These are phyloP conservation scores for Drosera spatulata DNA, from an alignment of 179 eudicot genomes.

Conservation along the genomic window DNA sequence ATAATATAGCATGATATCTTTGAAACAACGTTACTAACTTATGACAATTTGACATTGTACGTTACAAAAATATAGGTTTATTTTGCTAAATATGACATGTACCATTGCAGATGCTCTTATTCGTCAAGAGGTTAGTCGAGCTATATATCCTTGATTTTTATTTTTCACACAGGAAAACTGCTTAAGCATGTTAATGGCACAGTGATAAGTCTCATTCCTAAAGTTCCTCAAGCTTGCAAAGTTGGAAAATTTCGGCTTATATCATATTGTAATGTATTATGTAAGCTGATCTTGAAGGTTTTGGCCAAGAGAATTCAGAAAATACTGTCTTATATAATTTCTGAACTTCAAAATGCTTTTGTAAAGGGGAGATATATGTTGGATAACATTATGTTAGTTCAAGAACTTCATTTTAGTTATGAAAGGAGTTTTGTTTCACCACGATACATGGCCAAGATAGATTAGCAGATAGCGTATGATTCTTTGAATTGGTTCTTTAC, in stretches of 20 bases:
- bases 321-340: neutral
- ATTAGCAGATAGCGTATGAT: conserved; percentile 3
- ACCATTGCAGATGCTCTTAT: too few species aligned
- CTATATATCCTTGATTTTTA: too few species aligned
- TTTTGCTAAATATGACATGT: too few species aligned
- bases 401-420: neutral
- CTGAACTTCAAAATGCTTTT: neutral
- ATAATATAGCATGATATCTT: too few species aligned
- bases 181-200: neutral
- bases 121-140: too few species aligned
- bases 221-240: neutral
- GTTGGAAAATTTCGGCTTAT: conserved; percentile 1
- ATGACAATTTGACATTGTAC: too few species aligned
- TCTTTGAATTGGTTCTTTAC: neutral
- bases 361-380: neutral
- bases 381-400: neutral
- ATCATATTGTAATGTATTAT: neutral
- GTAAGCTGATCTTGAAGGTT: neutral
- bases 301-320: neutral
- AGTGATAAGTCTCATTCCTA: neutral
- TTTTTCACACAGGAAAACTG: too few species aligned
- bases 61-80: too few species aligned
- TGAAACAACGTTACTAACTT: too few species aligned
- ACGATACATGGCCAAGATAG: neutral
- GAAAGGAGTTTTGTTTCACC: neutral